Base-by-base conservation (phyloP, 2,329 filamentous ascomycete species). In the Apiospora arundinis region DNA sequence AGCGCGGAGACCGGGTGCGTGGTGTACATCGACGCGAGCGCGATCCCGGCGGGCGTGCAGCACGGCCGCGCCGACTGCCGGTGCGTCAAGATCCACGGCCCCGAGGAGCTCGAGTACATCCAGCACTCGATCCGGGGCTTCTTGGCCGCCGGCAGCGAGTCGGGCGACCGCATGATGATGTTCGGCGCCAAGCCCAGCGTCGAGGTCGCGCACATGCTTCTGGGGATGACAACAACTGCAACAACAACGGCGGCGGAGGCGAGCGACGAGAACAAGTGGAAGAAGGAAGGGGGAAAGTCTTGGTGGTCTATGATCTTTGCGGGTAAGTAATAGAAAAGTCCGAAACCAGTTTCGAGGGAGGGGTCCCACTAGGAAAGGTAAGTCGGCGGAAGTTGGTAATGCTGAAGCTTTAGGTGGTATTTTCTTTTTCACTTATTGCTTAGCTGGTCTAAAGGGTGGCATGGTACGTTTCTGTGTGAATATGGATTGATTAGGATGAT, bases 21-120 rank as follows among this genome's bases (percentile, higher is more conserved):
- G 42, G 66, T 46, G 23, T 67, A 67, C 66, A 28, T 67, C 42
- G 66, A 67, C 66, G 2, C 42, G 23, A 37, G 23, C 66, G 66
- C 66, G 23, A 32, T 45, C 66, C 66, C 66, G 14, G 45, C 42
- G 16, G 66, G 66, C 23, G n/a, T 67, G 8, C 21, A 32, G 28
- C 42, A 67, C 66, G 42, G 66, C 32, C 5, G 14, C 23, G 40
- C 42, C 32, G 16, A n/a, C 42, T 67, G 66, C 66, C 23, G 23
- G 42, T 67, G 66, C 28, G 21, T 46, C 32, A 45, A 45, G 66
- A 67, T 67, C 66, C 42, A 67, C 66, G 66, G 66, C 7, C 66
- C 66, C 42, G 66, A 67, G 23, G 66, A 67, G 23, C 42, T 67
- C 23, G 66, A 45, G 42, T 21, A 32, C 42, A 46, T 37, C 66